Evolutionary conservation across 148 eudicot species (phyloP), one percentile per base, ranked within the genome.

Genomic region (Rheum nobile): DNA sequence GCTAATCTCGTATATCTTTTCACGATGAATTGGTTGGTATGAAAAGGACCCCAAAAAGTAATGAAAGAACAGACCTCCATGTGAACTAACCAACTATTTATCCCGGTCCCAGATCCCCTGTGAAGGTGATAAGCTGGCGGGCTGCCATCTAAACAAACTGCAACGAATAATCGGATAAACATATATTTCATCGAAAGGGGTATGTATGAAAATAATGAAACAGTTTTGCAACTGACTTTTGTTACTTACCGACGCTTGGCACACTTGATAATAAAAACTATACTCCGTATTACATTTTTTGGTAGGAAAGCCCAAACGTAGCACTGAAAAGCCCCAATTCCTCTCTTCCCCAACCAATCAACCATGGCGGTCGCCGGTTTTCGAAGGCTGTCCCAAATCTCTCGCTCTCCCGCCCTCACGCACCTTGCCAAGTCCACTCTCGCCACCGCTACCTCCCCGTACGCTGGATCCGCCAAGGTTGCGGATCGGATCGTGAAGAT

Each of bases 401-500:
- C 41, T 77, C 81, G 86, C 72, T 59, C 72, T 75, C 87, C 91
- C 26, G 35, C 79, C 10, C 81, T 84, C 78, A 82, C 89, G 54
- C 80, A 78, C 79, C 76, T 72, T 77, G 32, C 84, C 70, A 77
- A 81, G 44, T 65, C 84, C 55, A 34, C 81, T 79, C 0, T 82
- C 79, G 4, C 73, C 69, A 1, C 86, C 42, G 6, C 86, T 6
- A 17, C 50, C 4, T 46, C 50, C 34, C 35, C 59, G 1, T 29
- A 39, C 32, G 31, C 83, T 14, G 59, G 75, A 34, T 75, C 92
- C 37, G 80, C 75, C 1, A 93, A 91, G 71, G 98, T 94, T 82
- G 13, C 97, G 41, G 98, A 94, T 79, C 93, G 97, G 19, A 84
- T 94, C 80, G 88, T 94, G 6, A 94, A 89, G 38, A 83, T 94